A percentile compares a stretch with the other conserved stretches of the same genome.
Evolutionary conservation across 495 filamentous ascomycete species (phyloP).

Genomic region (Lophium mytilinum): DNA sequence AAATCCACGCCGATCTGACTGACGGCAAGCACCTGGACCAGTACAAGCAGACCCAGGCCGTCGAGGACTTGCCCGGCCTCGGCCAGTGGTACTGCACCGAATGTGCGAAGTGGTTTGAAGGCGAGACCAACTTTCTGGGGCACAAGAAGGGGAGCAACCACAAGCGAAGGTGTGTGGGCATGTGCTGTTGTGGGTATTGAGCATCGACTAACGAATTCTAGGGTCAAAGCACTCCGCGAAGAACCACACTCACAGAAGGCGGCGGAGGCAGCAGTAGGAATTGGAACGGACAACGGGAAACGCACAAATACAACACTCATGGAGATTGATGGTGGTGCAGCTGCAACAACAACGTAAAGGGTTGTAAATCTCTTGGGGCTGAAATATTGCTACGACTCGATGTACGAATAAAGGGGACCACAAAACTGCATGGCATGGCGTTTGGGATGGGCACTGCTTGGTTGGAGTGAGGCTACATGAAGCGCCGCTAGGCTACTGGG

Average conservation of each 20-base stretch:
- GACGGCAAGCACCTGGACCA: slow-evolving; percentile 68
- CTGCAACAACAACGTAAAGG: neutral
- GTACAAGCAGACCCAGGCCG: slow-evolving; percentile 67
- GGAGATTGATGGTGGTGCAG: slow-evolving; percentile 6
- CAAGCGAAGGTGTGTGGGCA: slow-evolving; percentile 63
- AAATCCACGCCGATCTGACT: slow-evolving; percentile 70
- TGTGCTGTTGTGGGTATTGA: neutral
- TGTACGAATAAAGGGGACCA: neutral
- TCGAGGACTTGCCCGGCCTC: slow-evolving; percentile 78
- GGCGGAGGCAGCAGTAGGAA: slow-evolving; percentile 70
- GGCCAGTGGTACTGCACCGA: slow-evolving; percentile 83
- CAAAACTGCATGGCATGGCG: slow-evolving; percentile 9
- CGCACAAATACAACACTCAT: slow-evolving; percentile 19
- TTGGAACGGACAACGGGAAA: slow-evolving; percentile 57
- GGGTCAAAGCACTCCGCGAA: slow-evolving; percentile 66
- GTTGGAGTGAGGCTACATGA: no score
- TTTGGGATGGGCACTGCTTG: neutral
- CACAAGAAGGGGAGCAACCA: slow-evolving; percentile 86
- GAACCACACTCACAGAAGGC: slow-evolving; percentile 80
- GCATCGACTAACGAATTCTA: slow-evolving; percentile 27
- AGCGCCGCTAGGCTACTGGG: no score
- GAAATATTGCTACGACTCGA: no score
- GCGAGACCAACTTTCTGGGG: slow-evolving; percentile 61
- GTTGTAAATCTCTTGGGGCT: no score
- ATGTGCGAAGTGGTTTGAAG: slow-evolving; percentile 94